Evolutionary conservation across 192 early-diverging fungal species (phyloP).

Genomic region (Funneliformis mosseae): DNA sequence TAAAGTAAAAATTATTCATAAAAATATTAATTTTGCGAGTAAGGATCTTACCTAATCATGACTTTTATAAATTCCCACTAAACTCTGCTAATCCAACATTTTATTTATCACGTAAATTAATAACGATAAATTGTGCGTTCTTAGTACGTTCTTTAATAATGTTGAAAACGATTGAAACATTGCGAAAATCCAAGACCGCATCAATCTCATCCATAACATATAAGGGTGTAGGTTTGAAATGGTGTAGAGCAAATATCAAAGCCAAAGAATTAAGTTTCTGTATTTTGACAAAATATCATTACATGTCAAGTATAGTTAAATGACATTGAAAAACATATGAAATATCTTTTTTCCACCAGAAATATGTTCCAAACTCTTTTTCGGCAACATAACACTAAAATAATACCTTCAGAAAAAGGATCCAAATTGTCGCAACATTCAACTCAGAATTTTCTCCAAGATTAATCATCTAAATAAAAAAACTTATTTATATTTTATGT

Average conservation of each 20-base stretch:
- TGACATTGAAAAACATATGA: not conserved
- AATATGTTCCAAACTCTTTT: constrained; percentile 99
- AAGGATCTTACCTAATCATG: constrained; percentile 56
- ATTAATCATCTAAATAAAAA: constrained; percentile 82
- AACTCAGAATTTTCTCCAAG: constrained; percentile 97
- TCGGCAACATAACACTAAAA: constrained; percentile 99
- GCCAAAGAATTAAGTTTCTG: constrained; percentile 94
- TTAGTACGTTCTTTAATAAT: constrained; percentile 95
- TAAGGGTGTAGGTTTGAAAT: constrained; percentile 98
- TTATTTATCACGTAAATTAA: constrained; percentile 98
- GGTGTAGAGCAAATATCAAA: constrained; percentile 97
- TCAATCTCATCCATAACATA: constrained; percentile 99
- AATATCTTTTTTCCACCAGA: constrained; percentile 96
- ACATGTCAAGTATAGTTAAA: not conserved
- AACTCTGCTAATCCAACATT: constrained; percentile 99
- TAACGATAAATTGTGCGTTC: constrained; percentile 98
- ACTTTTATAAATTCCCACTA: constrained; percentile 98
- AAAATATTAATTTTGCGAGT: not conserved
- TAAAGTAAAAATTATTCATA: not conserved
- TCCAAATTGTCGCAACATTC: constrained; percentile 97
- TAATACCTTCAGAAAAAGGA: constrained; percentile 98
- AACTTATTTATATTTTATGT: not conserved
- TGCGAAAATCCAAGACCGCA: constrained; percentile 97
- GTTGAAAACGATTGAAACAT: constrained; percentile 98
- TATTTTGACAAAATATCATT: not conserved